Base-by-base conservation (phyloP, 306 rosid genomes). In the Cucurbita moschata region DNA sequence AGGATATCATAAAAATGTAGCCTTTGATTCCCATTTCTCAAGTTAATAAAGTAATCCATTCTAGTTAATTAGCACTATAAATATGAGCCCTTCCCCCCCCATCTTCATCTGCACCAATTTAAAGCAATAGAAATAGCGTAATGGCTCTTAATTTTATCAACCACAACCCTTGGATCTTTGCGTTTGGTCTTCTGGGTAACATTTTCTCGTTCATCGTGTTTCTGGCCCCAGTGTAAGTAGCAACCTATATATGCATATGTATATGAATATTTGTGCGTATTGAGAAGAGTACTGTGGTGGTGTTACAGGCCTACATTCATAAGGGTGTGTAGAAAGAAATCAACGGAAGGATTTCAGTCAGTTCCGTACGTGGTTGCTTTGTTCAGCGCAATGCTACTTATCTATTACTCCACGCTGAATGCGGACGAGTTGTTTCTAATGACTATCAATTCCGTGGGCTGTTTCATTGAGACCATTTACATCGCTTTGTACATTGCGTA, bases 201-300 rank as follows among this genome's bases (percentile, higher is more conserved):
- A 79, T 92, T 53, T 76, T 75, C 75, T 92, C 98, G 60, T 88
- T 88, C 78, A 73, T 85, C 53, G 95, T 93, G 75, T 90, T 90
- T 71, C 89, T 94, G 10, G 97, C 98, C 40, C 98, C 98, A 18
- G 30, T 86, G 98, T 94, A 84, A 90, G 97, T 43, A 71, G 50
- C 35, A 21, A 11, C 7, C 35, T 30, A 30, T 30, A 30, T 30
- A 30, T 30, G 35, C 35, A 30, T 30, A 30, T 30, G 35, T 30
- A 30, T 30, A 30, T 30, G 35, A 30, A 30, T 30, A 30, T 30
- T 30, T 30, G 35, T 30, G 35, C 4, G 35, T 30, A 30, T 30
- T 30, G 4, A 30, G 35, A 30, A 30, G 35, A 30, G 35, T 2
- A 30, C 4, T 47, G 5, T 16, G 1, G 15, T 63, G 14, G 60